Evolutionary conservation across 768 basidiomycete genomes (phyloP).

Genomic region (Saitozyma sp.): DNA sequence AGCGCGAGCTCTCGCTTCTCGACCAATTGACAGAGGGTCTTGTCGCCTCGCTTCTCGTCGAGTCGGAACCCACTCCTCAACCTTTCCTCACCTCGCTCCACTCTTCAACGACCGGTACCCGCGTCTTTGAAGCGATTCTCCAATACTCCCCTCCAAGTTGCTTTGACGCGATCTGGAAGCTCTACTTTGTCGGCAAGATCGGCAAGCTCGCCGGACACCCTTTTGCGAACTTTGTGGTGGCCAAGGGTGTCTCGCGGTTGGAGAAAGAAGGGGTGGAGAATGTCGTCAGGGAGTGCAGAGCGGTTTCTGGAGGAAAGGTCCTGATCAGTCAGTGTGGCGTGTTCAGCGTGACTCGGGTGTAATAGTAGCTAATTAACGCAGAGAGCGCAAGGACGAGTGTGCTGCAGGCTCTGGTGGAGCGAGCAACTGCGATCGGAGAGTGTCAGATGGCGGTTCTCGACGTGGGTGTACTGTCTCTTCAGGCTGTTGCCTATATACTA

Average conservation of each 20-base stretch:
- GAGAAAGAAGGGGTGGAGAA: constrained; percentile 61
- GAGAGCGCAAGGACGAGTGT: constrained; percentile 75
- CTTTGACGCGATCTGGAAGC: constrained; percentile 70
- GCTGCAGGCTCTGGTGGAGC: constrained; percentile 71
- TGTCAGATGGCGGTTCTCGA: constrained; percentile 61
- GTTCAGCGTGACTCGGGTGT: constrained; percentile 49
- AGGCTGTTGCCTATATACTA: neutral
- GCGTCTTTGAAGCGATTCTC: constrained; percentile 81
- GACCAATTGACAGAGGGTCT: constrained; percentile 76
- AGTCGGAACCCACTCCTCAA: constrained; percentile 57
- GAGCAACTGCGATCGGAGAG: constrained; percentile 59
- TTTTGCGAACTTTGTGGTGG: constrained; percentile 90
- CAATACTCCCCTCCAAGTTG: constrained; percentile 62
- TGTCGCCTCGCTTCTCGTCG: constrained; percentile 55
- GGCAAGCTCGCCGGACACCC: constrained; percentile 76
- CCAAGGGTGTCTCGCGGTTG: constrained; percentile 70
- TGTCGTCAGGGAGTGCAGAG: constrained; percentile 64
- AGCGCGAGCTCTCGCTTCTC: constrained; percentile 70
- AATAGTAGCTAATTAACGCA: constrained; percentile 35
- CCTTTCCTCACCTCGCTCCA: constrained; percentile 74
- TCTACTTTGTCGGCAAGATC: constrained; percentile 73
- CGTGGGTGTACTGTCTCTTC: constrained; percentile 55
- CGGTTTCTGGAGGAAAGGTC: constrained; percentile 58
- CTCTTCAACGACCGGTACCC: constrained; percentile 83
- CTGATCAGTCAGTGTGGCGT: constrained; percentile 64